A percentile compares a stretch with the other conserved stretches of the same genome.
phyloP scores from a whole-genome alignment of 129 eudicot species.

The Flaveria ramosissima region DNA sequence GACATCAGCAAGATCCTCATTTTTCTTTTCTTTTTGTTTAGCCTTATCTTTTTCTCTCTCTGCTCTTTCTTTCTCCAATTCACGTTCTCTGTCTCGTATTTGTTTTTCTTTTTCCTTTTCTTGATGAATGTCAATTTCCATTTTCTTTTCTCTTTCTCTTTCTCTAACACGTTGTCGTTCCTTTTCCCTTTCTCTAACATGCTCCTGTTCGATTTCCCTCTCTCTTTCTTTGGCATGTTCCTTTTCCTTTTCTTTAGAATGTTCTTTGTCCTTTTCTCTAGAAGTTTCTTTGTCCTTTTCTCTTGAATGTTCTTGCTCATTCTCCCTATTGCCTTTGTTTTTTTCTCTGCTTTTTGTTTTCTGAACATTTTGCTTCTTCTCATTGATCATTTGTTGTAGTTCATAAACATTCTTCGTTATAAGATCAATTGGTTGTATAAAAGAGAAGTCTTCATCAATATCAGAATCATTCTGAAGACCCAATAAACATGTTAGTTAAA shows the following conservation, averaged over 20 bases:
- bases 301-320: constrained; percentile 45
- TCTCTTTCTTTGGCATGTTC: constrained; percentile 45
- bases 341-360: constrained; percentile 53
- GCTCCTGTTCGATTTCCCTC: constrained; percentile 48
- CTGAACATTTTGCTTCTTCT: constrained; percentile 56
- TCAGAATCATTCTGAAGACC: constrained; percentile 73
- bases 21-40: constrained; percentile 72
- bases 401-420: constrained; percentile 84
- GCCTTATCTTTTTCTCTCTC: constrained; percentile 59
- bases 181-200: constrained; percentile 38
- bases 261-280: constrained; percentile 44
- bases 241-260: constrained; percentile 45
- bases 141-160: constrained; percentile 45
- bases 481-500: constrained; percentile 35
- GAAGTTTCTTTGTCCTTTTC: constrained; percentile 48
- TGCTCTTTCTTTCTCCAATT: constrained; percentile 44
- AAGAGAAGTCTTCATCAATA: constrained; percentile 85
- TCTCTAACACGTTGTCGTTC: constrained; percentile 38
- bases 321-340: constrained; percentile 53
- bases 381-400: constrained; percentile 73
- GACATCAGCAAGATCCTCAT: constrained; percentile 44
- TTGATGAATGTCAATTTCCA: constrained; percentile 38
- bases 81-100: constrained; percentile 58
- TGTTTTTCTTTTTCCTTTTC: constrained; percentile 59
- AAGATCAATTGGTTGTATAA: constrained; percentile 85